A percentile compares a stretch with the other conserved stretches of the same genome.
phyloP scores from a whole-genome alignment of 768 basidiomycete genomes.

The Pisolithus sp. region DNA sequence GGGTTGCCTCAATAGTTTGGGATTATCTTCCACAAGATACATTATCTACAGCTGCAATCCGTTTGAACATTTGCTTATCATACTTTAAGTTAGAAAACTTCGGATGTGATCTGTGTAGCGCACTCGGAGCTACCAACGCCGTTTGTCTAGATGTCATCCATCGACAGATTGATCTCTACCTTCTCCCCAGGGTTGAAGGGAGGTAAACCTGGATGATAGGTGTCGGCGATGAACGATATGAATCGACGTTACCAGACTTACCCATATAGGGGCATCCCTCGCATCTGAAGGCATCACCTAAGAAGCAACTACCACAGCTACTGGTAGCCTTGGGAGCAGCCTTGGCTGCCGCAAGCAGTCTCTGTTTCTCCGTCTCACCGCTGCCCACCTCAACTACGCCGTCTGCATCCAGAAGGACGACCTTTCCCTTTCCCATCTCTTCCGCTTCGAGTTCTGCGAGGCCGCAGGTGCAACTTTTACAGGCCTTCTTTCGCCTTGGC shows the following conservation, averaged over 20 bases:
- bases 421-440: slow-evolving; percentile 53
- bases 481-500: slow-evolving; percentile 81
- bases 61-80: neutral
- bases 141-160: slow-evolving; percentile 72
- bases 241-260: slow-evolving; percentile 36
- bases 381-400: slow-evolving; percentile 55
- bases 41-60: neutral
- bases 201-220: slow-evolving; percentile 69
- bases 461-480: slow-evolving; percentile 97
- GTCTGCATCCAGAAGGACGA: slow-evolving; percentile 61
- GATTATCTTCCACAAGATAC: neutral
- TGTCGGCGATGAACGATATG: slow-evolving; percentile 6
- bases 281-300: slow-evolving; percentile 97
- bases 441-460: slow-evolving; percentile 88
- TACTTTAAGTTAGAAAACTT: no score
- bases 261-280: slow-evolving; percentile 94
- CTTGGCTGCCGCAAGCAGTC: slow-evolving; percentile 57
- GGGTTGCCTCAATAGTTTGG: neutral
- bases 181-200: slow-evolving; percentile 99
- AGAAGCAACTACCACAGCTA: slow-evolving; percentile 94
- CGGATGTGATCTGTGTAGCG: no score
- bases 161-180: slow-evolving; percentile 82
- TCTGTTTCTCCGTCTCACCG: slow-evolving; percentile 54
- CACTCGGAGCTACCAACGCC: neutral
- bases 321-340: slow-evolving; percentile 85